Conservation (phyloP, 1,284 basidiomycete species). For the Malassezia pachydermatis region DNA sequence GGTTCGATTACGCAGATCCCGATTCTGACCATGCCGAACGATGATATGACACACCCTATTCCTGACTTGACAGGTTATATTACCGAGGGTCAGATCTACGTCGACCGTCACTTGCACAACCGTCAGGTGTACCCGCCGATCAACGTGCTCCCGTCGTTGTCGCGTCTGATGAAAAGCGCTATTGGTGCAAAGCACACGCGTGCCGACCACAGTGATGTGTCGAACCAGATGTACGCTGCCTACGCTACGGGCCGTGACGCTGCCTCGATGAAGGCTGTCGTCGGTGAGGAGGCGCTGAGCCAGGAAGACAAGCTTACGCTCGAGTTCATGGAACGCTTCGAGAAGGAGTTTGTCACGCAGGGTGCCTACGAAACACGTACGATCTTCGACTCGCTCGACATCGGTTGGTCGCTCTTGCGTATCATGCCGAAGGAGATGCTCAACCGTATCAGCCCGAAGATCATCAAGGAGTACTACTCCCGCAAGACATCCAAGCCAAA, state of each 20-base stretch:
- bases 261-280: constrained; percentile 97
- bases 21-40: constrained; percentile 99
- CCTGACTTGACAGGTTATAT: constrained; percentile 98
- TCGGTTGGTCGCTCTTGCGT: constrained; percentile 90
- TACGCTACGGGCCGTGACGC: constrained; percentile 69
- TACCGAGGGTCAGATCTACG: constrained; percentile 95
- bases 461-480: constrained; percentile 47
- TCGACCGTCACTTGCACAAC: constrained; percentile 80
- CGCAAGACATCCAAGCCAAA: constrained; percentile 30
- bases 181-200: constrained; percentile 95
- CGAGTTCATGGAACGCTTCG: constrained; percentile 46
- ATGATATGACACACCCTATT: constrained; percentile 98
- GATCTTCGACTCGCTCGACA: constrained; percentile 92
- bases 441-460: constrained; percentile 58
- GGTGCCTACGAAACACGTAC: constrained; percentile 89
- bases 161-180: constrained; percentile 98
- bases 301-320: constrained; percentile 59
- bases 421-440: constrained; percentile 99
- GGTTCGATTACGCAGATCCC: constrained; percentile 99
- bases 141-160: constrained; percentile 96
- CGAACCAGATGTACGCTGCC: constrained; percentile 51
- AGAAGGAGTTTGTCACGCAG: constrained; percentile 50
- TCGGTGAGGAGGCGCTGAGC: constrained; percentile 92
- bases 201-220: constrained; percentile 97
- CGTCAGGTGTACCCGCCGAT: constrained; percentile 98